Conservation (phyloP, 768 basidiomycete genomes). For the Clathrus columnatus region DNA sequence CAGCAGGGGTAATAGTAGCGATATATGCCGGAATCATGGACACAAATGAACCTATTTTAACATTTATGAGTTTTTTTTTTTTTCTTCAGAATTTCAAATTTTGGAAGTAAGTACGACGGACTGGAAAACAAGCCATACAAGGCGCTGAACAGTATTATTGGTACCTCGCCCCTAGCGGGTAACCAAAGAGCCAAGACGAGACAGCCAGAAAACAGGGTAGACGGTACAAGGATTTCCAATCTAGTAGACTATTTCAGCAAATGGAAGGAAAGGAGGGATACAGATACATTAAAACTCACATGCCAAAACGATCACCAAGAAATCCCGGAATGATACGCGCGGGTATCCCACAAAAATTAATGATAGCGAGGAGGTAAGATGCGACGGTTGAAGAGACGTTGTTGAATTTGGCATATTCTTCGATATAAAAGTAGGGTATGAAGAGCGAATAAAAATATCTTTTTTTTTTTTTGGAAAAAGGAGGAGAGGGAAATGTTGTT, state of each 20-base stretch:
- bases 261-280: not conserved
- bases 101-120: constrained; percentile 10
- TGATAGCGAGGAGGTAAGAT: constrained; percentile 45
- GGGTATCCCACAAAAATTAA: constrained; percentile 60
- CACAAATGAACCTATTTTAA: constrained; percentile 20
- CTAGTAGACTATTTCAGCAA: constrained; percentile 11
- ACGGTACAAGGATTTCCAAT: constrained; percentile 21
- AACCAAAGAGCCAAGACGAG: constrained; percentile 24
- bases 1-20: constrained; percentile 22
- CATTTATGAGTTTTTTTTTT: not conserved
- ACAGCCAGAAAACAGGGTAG: constrained; percentile 18
- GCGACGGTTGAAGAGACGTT: constrained; percentile 26
- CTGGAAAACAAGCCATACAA: constrained; percentile 26
- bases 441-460: constrained; percentile 48
- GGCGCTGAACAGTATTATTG: constrained; percentile 22
- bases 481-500: constrained; percentile 3
- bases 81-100: not conserved
- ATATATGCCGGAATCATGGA: constrained; percentile 24
- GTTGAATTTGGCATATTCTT: constrained; percentile 39
- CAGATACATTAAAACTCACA: not conserved
- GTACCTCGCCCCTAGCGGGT: constrained; percentile 16
- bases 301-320: constrained; percentile 56
- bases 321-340: constrained; percentile 59
- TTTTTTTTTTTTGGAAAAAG: no score
- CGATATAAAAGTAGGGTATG: constrained; percentile 65